phyloP scores from a whole-genome alignment of 495 filamentous ascomycete genomes.

The Talaromyces thailandensis region DNA sequence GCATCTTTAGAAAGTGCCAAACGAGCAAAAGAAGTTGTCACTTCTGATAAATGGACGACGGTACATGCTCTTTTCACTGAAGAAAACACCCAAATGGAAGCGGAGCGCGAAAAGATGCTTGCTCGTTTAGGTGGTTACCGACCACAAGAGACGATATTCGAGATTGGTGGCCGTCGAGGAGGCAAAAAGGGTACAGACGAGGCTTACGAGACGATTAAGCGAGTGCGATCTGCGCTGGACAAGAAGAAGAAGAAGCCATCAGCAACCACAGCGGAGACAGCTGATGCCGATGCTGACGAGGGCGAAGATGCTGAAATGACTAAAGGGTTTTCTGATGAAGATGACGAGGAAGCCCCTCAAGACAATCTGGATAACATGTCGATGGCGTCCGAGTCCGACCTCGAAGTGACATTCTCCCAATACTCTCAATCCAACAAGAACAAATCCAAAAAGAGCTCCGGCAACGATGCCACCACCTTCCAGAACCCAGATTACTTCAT shows the following conservation, averaged over 20 bases:
- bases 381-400: constrained; percentile 61
- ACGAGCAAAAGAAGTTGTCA: constrained; percentile 64
- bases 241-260: constrained; percentile 34
- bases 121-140: constrained; percentile 76
- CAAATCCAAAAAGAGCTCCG: constrained; percentile 26
- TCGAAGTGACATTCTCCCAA: constrained; percentile 74
- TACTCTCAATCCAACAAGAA: constrained; percentile 29
- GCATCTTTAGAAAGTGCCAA: constrained; percentile 84
- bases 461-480: constrained; percentile 39
- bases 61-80: constrained; percentile 72
- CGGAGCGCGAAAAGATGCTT: constrained; percentile 74
- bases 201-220: constrained; percentile 72
- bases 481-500: constrained; percentile 89
- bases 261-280: constrained; percentile 21
- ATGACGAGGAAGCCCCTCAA: constrained; percentile 23
- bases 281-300: constrained; percentile 19
- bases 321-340: constrained; percentile 20
- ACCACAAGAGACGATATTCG: constrained; percentile 89
- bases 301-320: constrained; percentile 25
- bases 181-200: constrained; percentile 46
- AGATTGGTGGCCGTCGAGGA: constrained; percentile 66
- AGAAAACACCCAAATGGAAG: constrained; percentile 50
- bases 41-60: constrained; percentile 56
- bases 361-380: constrained; percentile 50
- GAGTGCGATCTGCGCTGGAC: constrained; percentile 46